Percentiles rank a stretch among this genome's conserved stretches.
Evolutionary conservation across 2,329 filamentous ascomycete species (phyloP).

Genomic region (Emergomyces pasteurianus): DNA sequence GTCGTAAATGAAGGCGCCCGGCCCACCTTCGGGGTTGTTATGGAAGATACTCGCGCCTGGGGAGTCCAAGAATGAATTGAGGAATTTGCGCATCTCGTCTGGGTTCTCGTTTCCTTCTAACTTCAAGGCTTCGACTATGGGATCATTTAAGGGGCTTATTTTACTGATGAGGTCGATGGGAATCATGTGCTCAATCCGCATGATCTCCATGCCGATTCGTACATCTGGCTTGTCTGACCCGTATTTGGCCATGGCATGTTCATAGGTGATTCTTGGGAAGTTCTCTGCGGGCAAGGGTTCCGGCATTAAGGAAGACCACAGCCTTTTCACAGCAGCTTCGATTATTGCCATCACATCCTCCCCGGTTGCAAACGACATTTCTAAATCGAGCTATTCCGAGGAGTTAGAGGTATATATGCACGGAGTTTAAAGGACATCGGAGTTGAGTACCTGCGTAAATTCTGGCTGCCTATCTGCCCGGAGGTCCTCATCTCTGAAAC

Average conservation of each 20-base stretch:
- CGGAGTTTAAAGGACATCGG: background rate
- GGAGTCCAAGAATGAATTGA: slow-evolving; percentile 59
- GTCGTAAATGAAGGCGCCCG: slow-evolving; percentile 67
- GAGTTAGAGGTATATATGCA: background rate
- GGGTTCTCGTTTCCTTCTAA: slow-evolving; percentile 41
- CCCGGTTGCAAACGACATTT: slow-evolving; percentile 75
- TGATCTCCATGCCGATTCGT: slow-evolving; percentile 59
- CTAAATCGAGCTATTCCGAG: slow-evolving; percentile 61
- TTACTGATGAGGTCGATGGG: slow-evolving; percentile 56
- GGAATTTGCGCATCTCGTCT: slow-evolving; percentile 47
- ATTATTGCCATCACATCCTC: slow-evolving; percentile 54
- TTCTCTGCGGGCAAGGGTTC: slow-evolving; percentile 30
- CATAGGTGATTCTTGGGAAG: slow-evolving; percentile 56
- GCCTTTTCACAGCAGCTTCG: slow-evolving; percentile 38
- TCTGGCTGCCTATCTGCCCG: slow-evolving; percentile 89
- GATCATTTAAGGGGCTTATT: slow-evolving; percentile 57
- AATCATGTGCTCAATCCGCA: slow-evolving; percentile 51
- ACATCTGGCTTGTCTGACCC: slow-evolving; percentile 90
- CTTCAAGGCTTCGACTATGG: slow-evolving; percentile 63
- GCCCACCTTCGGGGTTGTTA: slow-evolving; percentile 62
- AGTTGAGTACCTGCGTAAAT: slow-evolving; percentile 64
- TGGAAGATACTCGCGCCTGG: slow-evolving; percentile 46
- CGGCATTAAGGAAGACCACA: slow-evolving; percentile 43
- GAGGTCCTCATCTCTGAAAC: slow-evolving; percentile 90
- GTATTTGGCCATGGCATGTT: slow-evolving; percentile 64